Evolutionary conservation across 2,329 filamentous ascomycete genomes (phyloP).

Genomic region (Allantophomopsis cytisporea): DNA sequence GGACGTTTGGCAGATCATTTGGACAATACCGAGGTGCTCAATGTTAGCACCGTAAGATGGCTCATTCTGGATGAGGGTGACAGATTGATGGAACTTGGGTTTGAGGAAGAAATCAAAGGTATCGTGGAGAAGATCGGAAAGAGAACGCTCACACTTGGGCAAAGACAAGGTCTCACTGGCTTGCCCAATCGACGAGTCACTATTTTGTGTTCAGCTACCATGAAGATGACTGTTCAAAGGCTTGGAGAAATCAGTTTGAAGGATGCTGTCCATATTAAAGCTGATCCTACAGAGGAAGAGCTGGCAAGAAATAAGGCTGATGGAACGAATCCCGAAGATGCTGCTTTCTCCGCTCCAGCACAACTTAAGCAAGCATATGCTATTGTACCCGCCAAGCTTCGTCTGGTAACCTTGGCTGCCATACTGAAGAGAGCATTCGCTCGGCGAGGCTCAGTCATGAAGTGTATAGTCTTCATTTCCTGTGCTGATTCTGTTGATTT

Average conservation of each 20-base stretch:
- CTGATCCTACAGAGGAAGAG: conserved; percentile 35
- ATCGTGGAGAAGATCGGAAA: conserved; percentile 71
- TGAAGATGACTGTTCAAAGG: conserved; percentile 95
- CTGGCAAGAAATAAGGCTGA: conserved; percentile 35
- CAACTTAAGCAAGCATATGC: conserved; percentile 90
- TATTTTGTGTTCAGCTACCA: conserved; percentile 86
- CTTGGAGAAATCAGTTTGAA: conserved; percentile 91
- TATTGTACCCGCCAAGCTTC: conserved; percentile 77
- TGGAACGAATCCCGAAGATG: conserved; percentile 27
- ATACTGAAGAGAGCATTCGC: conserved; percentile 80
- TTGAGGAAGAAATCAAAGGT: conserved; percentile 83
- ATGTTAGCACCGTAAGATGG: conserved; percentile 84
- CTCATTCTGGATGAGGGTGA: conserved; percentile 92
- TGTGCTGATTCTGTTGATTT: conserved; percentile 97
- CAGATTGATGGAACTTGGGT: conserved; percentile 95
- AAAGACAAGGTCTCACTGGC: conserved; percentile 43
- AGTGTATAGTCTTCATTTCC: conserved; percentile 91
- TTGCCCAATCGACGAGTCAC: conserved; percentile 70
- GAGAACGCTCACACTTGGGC: conserved; percentile 42
- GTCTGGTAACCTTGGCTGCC: conserved; percentile 76
- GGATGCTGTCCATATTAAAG: conserved; percentile 77
- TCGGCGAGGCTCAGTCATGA: conserved; percentile 84
- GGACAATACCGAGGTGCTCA: conserved; percentile 79
- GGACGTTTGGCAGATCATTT: conserved; percentile 85
- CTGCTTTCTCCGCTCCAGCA: conserved; percentile 67